Base-by-base conservation (phyloP, 2,329 filamentous ascomycete genomes). In the Aspergillus fumigatus region DNA sequence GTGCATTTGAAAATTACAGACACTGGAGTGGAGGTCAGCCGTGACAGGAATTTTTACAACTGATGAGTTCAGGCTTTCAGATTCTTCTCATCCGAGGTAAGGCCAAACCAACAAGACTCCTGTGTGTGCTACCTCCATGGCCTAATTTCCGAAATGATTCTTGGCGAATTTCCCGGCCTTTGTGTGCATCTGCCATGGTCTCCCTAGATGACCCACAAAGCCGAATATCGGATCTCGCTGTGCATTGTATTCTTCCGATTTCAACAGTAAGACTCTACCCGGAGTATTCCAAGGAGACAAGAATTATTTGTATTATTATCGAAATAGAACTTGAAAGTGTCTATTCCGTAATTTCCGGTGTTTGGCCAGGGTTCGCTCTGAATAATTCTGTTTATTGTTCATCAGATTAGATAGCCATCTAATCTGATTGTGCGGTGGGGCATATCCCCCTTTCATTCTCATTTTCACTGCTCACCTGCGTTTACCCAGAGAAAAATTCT, bases 391-490 rank as follows among this genome's bases (percentile, higher is more conserved):
- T 48, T 58, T 29, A 53, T 29, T 9, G 35, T 2, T 8, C 53
- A 66, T 69, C 64, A 61, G 65, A 69, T 66, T 67, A 67, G 67
- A 67, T 70, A 50, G 48, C 53, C 51, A 65, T 67, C 62, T 68
- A 69, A 70, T 69, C 68, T 65, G 63, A 69, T 70, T 61, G 54
- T 45, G 41, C 19, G 41, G 41, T 45, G 41, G 41, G 41, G 41
- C 41, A 45, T 32, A 51, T 55, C 50, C 29, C 52, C 52, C 23
- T 47, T 50, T 2, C 47, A 21, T 4, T 54, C 56, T 29, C 29
- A 48, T 19, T n/a, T n/a, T n/a, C n/a, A n/a, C 47, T 51, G 35
- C n/a, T 40, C 21, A 48, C 32, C 27, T n/a, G 26, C 21, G 17
- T 50, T 43, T 43, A 38, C 6, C 14, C 32, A 5, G 32, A 17